Percentiles rank a stretch among this genome's conserved stretches.
Evolutionary conservation across 805 yeast genomes (phyloP).

Genomic region (Spathaspora sp.): DNA sequence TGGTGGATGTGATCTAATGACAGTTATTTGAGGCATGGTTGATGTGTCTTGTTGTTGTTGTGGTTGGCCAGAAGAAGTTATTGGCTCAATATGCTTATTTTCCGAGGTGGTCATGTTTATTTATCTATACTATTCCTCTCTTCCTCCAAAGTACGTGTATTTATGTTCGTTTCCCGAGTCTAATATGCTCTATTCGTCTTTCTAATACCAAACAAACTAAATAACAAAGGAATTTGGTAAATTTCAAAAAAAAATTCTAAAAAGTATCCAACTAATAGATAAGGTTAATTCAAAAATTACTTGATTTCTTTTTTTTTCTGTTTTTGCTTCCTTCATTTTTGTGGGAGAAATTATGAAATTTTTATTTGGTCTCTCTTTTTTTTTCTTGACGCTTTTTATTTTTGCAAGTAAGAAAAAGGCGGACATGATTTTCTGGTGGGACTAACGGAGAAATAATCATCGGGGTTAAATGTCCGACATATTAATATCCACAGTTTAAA

Average conservation of each 20-base stretch:
- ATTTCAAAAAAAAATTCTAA: neutral
- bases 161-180: neutral
- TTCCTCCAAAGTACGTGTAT: neutral
- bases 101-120: slow-evolving; percentile 14
- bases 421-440: neutral
- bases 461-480: neutral
- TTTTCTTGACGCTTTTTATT: neutral
- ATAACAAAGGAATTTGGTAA: neutral
- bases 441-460: neutral
- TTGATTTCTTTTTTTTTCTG: neutral
- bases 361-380: neutral
- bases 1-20: slow-evolving; percentile 1
- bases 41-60: slow-evolving; percentile 7
- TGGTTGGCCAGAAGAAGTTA: neutral
- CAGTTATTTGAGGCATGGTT: slow-evolving; percentile 5
- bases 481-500: neutral
- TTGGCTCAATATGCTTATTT: slow-evolving; percentile 2
- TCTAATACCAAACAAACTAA: neutral
- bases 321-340: neutral
- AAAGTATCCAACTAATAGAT: neutral
- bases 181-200: neutral
- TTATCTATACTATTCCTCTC: slow-evolving; percentile 21
- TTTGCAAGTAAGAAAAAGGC: no score
- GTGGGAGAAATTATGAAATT: neutral
- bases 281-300: neutral